A percentile compares a stretch with the other conserved stretches of the same genome.
Conservation (phyloP, 1,284 basidiomycete species). For the Apiotrichum siamense region DNA sequence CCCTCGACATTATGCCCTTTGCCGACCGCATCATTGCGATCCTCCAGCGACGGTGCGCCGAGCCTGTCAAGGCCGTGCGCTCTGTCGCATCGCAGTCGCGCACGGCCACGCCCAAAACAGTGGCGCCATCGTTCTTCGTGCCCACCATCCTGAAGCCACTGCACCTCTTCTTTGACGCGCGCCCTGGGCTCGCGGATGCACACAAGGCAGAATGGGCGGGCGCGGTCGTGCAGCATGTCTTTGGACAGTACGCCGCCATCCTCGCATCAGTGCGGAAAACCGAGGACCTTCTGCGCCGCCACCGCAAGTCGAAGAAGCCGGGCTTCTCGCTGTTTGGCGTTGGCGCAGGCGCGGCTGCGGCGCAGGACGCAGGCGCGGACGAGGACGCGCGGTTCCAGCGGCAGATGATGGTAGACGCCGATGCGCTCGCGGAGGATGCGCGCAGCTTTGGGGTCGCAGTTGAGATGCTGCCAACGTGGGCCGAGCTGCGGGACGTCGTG, state of each 20-base stretch:
- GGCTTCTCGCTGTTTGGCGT: slow-evolving; percentile 61
- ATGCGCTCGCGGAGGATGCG: slow-evolving; percentile 72
- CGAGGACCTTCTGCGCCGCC: slow-evolving; percentile 73
- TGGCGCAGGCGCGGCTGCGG: slow-evolving; percentile 14
- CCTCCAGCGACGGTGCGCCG: slow-evolving; percentile 69
- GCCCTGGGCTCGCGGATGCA: slow-evolving; percentile 55
- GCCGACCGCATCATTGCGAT: slow-evolving; percentile 63
- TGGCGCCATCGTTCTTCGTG: slow-evolving; percentile 71
- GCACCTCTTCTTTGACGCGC: slow-evolving; percentile 64
- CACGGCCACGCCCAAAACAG: slow-evolving; percentile 50
- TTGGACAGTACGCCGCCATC: slow-evolving; percentile 54
- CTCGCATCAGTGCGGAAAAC: slow-evolving; percentile 80
- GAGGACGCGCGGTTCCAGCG: slow-evolving; percentile 57
- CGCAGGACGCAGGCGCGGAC: slow-evolving; percentile 42
- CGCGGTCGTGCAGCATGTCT: slow-evolving; percentile 68
- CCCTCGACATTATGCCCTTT: slow-evolving; percentile 36
- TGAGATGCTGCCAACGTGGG: slow-evolving; percentile 49
- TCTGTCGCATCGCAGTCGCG: slow-evolving; percentile 79
- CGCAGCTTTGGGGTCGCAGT: slow-evolving; percentile 61
- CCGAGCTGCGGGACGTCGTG: slow-evolving; percentile 39
- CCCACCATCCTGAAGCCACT: slow-evolving; percentile 72
- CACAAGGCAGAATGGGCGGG: slow-evolving; percentile 56
- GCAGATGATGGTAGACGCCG: slow-evolving; percentile 82
- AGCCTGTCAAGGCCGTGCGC: slow-evolving; percentile 76
- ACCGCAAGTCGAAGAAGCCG: slow-evolving; percentile 76